A percentile compares a stretch with the other conserved stretches of the same genome.
phyloP scores from a whole-genome alignment of 805 yeast genomes.

The Ogataea pini region DNA sequence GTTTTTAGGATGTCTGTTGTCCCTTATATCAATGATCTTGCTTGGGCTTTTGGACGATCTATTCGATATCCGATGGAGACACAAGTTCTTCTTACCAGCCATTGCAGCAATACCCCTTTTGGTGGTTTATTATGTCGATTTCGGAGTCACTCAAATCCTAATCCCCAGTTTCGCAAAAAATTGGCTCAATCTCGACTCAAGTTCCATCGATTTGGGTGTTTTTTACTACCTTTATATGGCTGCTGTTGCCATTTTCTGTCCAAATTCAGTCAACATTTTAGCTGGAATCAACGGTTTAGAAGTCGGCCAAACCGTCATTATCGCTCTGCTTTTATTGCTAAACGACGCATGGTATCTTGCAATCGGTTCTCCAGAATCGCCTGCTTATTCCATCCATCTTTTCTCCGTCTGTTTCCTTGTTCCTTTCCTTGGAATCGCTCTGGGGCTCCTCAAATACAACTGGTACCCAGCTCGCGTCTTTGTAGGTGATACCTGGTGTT shows the following conservation, averaged over 20 bases:
- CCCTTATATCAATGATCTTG: conserved; percentile 78
- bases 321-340: conserved; percentile 66
- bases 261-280: conserved; percentile 90
- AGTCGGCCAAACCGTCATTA: conserved; percentile 88
- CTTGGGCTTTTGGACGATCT: conserved; percentile 92
- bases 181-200: conserved; percentile 38
- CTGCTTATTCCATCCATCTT: conserved; percentile 79
- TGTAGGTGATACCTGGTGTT: conserved; percentile 98
- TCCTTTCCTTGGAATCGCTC: conserved; percentile 84
- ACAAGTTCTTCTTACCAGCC: conserved; percentile 93
- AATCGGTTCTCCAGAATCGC: conserved; percentile 37
- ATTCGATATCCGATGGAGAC: conserved; percentile 96
- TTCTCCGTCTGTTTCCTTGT: conserved; percentile 76
- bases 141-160: conserved; percentile 84
- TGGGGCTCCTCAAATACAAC: conserved; percentile 74
- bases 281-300: conserved; percentile 98
- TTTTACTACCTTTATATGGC: conserved; percentile 90
- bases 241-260: conserved; percentile 87
- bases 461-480: conserved; percentile 92
- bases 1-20: conserved; percentile 79
- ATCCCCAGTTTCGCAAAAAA: conserved; percentile 68
- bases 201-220: conserved; percentile 70
- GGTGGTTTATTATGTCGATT: conserved; percentile 89
- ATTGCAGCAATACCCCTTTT: conserved; percentile 90
- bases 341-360: conserved; percentile 74